phyloP scores from a whole-genome alignment of 2,329 filamentous ascomycete species.

The Dothiorella sarmentorum region DNA sequence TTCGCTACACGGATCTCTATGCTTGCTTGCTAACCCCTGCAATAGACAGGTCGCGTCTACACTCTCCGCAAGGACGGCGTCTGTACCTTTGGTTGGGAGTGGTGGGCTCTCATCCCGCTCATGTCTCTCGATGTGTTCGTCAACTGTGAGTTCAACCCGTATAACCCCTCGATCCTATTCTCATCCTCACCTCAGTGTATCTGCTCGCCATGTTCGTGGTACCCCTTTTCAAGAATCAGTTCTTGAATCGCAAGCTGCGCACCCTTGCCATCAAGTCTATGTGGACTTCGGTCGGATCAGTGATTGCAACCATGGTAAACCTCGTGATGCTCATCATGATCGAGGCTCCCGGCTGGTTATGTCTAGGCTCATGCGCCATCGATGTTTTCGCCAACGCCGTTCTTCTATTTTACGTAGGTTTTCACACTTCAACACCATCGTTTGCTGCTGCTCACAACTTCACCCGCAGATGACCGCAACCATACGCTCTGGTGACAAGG shows the following conservation, averaged over 20 bases:
- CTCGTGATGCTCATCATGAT: conserved; percentile 5
- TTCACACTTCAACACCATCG: no score
- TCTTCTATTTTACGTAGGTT: neutral
- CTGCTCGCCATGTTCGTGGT: neutral
- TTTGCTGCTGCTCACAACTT: neutral
- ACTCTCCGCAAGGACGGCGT: neutral
- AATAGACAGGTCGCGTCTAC: neutral
- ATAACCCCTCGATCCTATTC: neutral
- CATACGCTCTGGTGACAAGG: neutral
- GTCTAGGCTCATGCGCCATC: neutral
- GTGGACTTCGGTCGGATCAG: neutral
- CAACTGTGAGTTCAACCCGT: neutral
- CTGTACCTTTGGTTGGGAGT: conserved; percentile 3
- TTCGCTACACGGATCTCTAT: accelerated
- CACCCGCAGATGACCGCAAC: neutral
- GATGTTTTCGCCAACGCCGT: neutral
- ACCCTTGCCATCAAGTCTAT: neutral
- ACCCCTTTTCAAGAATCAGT: neutral
- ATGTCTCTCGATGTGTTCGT: conserved; percentile 5
- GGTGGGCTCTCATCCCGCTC: conserved; percentile 5
- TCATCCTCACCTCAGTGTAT: neutral
- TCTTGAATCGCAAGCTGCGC: neutral
- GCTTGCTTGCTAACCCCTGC: neutral
- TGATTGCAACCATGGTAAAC: neutral
- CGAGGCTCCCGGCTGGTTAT: neutral